Conservation (phyloP, 1,284 basidiomycete species). For the Ceraceosorus guamensis region DNA sequence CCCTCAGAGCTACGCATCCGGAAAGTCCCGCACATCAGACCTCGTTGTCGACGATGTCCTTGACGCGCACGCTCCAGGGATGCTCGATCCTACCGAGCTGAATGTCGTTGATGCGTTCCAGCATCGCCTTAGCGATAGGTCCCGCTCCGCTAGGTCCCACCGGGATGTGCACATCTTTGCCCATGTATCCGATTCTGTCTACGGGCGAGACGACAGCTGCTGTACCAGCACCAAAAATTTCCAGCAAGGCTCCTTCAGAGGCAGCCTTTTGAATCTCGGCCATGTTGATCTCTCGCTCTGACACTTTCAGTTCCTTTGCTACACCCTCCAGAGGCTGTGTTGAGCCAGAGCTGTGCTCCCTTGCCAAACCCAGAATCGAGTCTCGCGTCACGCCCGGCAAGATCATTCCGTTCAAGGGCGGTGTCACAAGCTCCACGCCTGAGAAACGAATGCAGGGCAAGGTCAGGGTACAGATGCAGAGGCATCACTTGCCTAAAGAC, state of each 20-base stretch:
- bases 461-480: neutral
- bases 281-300: slow-evolving; percentile 83
- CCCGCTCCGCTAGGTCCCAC: slow-evolving; percentile 82
- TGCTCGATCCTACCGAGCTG: slow-evolving; percentile 78
- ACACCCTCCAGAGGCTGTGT: slow-evolving; percentile 43
- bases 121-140: slow-evolving; percentile 69
- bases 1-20: too few species aligned
- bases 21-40: too few species aligned
- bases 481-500: neutral
- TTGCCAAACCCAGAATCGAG: slow-evolving; percentile 68
- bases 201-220: slow-evolving; percentile 56
- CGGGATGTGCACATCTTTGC: slow-evolving; percentile 74
- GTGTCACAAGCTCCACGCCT: slow-evolving; percentile 50
- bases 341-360: slow-evolving; percentile 63
- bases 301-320: slow-evolving; percentile 59
- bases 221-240: slow-evolving; percentile 87
- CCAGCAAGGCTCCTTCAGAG: slow-evolving; percentile 65
- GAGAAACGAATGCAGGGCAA: neutral
- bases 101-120: slow-evolving; percentile 77
- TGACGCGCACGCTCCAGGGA: slow-evolving; percentile 61
- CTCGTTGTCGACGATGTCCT: slow-evolving; percentile 6
- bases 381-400: slow-evolving; percentile 94
- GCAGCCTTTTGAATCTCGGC: slow-evolving; percentile 71
- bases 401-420: slow-evolving; percentile 88
- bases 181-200: slow-evolving; percentile 69